Conservation (phyloP, 1,139 yeast species). For the Pichia sp. region DNA sequence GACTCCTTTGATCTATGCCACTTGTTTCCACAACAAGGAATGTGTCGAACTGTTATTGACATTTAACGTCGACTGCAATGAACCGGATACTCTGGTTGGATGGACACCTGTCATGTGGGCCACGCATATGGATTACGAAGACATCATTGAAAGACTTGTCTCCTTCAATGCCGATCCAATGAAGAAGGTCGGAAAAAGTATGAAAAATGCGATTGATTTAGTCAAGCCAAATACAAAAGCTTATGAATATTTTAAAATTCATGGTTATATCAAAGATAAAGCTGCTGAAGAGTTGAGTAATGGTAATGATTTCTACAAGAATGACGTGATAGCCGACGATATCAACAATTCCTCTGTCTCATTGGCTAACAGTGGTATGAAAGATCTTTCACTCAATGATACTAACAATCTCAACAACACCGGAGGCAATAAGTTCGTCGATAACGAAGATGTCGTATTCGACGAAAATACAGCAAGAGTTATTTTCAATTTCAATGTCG, state of each 20-base stretch:
- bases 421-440: conserved; percentile 23
- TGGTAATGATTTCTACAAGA: conserved; percentile 26
- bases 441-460: conserved; percentile 26
- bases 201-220: conserved; percentile 38
- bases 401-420: conserved; percentile 14
- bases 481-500: conserved; percentile 45
- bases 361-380: conserved; percentile 23
- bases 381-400: not conserved
- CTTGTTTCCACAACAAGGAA: conserved; percentile 46
- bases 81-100: conserved; percentile 37
- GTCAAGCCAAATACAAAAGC: conserved; percentile 37
- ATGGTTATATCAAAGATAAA: conserved; percentile 30
- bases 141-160: conserved; percentile 37
- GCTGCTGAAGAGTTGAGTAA: not conserved
- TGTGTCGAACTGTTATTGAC: conserved; percentile 44
- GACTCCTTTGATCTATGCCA: conserved; percentile 51
- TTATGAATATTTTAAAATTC: conserved; percentile 39
- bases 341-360: conserved; percentile 15
- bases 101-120: conserved; percentile 54
- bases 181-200: conserved; percentile 33
- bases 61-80: conserved; percentile 35
- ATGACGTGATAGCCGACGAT: conserved; percentile 16
- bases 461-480: conserved; percentile 19
- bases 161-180: conserved; percentile 40
- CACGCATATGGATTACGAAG: conserved; percentile 36